These are phyloP conservation scores for Eimeria sp. DNA, from an alignment of 169 alveolate species.

Conservation along the genomic window DNA sequence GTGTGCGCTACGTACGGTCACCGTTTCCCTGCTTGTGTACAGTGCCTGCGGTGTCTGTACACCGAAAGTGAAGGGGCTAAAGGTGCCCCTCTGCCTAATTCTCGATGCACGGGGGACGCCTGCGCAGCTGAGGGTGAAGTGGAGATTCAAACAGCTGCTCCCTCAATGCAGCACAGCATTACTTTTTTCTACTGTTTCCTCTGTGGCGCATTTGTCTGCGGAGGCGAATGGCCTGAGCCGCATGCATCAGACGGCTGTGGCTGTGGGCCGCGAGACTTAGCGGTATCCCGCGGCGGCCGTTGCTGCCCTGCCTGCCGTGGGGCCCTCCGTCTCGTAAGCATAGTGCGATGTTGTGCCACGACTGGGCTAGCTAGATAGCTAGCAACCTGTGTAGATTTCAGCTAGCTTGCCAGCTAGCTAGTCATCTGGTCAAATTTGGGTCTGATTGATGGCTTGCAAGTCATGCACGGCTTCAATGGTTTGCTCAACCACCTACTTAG, in stretches of 20 bases:
- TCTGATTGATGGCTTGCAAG: background rate
- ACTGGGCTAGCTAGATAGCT: conserved; percentile 15
- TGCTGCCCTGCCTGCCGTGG: conserved; percentile 56
- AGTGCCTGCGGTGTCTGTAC: conserved; percentile 69
- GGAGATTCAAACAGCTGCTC: background rate
- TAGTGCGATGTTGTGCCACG: conserved; percentile 26
- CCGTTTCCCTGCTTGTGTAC: conserved; percentile 51
- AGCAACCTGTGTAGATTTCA: background rate
- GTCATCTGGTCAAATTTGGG: background rate
- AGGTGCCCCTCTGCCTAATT: conserved; percentile 31
- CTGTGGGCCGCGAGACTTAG: conserved; percentile 15
- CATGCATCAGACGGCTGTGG: conserved; percentile 43
- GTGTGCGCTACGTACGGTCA: conserved; percentile 10
- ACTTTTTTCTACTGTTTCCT: conserved; percentile 45
- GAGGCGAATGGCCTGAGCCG: conserved; percentile 44
- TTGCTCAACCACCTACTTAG: background rate
- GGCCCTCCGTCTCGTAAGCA: conserved; percentile 54
- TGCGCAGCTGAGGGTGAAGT: background rate
- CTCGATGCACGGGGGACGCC: background rate
- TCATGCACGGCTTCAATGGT: background rate
- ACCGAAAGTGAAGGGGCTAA: conserved; percentile 19
- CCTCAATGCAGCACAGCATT: background rate
- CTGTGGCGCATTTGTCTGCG: conserved; percentile 59
- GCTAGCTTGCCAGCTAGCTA: conserved; percentile 28
- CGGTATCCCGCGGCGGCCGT: conserved; percentile 54